phyloP scores from a whole-genome alignment of 208 protist species.

The Spongospora subterranea region DNA sequence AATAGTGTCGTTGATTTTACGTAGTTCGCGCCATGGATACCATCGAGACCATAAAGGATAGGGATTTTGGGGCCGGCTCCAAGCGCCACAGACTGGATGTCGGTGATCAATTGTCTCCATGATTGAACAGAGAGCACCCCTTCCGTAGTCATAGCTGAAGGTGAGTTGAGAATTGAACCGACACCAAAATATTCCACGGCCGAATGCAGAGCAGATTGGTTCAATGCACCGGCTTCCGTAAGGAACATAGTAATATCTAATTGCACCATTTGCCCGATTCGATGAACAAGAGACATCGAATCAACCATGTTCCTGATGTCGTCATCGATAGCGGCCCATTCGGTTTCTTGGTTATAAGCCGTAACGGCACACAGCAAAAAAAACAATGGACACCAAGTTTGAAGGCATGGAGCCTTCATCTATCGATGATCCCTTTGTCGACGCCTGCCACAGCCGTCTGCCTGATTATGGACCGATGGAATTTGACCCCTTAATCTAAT shows the following conservation, averaged over 20 bases:
- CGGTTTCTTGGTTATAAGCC: background rate
- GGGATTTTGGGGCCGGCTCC: constrained; percentile 57
- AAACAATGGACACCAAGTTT: no score
- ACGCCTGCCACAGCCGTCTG: no score
- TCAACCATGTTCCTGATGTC: constrained; percentile 8
- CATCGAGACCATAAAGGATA: constrained; percentile 72
- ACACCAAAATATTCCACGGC: background rate
- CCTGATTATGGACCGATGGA: no score
- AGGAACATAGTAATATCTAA: constrained; percentile 56
- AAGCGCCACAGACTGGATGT: background rate
- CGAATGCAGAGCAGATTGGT: background rate
- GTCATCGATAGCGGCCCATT: background rate
- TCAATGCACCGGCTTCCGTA: background rate
- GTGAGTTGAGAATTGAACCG: constrained; percentile 66
- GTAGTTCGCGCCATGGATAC: constrained; percentile 70
- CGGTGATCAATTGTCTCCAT: constrained; percentile 27
- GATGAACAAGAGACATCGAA: background rate
- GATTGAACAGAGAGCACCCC: background rate
- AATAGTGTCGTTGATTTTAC: constrained; percentile 70
- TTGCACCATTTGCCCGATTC: constrained; percentile 71
- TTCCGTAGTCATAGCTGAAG: background rate
- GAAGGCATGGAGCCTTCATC: no score
- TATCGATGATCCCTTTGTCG: no score
- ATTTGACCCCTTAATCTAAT: no score
- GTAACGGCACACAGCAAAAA: no score